Conservation (phyloP, 768 basidiomycete genomes). For the Leccinum imitatum region DNA sequence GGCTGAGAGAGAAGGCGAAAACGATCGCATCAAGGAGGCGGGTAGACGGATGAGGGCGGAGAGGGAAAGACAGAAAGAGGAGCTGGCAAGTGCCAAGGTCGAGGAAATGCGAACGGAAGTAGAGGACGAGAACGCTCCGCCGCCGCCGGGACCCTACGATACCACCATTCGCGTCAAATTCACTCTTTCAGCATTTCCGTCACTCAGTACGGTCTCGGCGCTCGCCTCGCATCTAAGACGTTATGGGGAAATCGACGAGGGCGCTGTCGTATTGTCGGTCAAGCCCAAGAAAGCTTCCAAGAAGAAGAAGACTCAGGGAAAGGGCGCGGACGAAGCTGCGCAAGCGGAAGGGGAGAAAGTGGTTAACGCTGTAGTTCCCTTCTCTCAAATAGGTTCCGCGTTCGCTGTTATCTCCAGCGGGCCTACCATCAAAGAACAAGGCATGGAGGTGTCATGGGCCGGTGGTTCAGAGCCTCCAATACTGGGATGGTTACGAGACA, state of each 20-base stretch:
- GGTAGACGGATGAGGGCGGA: conserved; percentile 69
- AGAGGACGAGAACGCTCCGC: conserved; percentile 49
- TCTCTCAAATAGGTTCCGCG: conserved; percentile 72
- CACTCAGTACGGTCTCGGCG: conserved; percentile 20
- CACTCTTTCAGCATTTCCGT: conserved; percentile 50
- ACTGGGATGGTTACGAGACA: conserved; percentile 69
- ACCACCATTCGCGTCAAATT: conserved; percentile 78
- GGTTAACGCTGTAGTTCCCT: conserved; percentile 72
- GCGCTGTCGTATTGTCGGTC: conserved; percentile 66
- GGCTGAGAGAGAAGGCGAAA: conserved; percentile 53
- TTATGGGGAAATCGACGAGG: conserved; percentile 64
- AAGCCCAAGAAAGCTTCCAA: conserved; percentile 48
- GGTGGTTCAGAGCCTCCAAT: conserved; percentile 70
- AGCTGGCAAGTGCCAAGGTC: conserved; percentile 39
- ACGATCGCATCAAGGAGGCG: conserved; percentile 73
- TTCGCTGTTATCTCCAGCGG: conserved; percentile 72
- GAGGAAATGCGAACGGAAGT: conserved; percentile 27
- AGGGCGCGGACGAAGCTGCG: conserved; percentile 37
- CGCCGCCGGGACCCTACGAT: conserved; percentile 63
- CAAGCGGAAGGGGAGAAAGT: conserved; percentile 44
- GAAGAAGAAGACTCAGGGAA: conserved; percentile 37
- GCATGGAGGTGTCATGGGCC: conserved; percentile 73
- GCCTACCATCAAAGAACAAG: conserved; percentile 51
- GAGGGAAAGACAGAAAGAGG: conserved; percentile 51
- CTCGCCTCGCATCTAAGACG: conserved; percentile 45